Percentiles rank a stretch among this genome's conserved stretches.
Evolutionary conservation across 2,329 filamentous ascomycete species (phyloP).

Genomic region (Ciborinia camelliae): DNA sequence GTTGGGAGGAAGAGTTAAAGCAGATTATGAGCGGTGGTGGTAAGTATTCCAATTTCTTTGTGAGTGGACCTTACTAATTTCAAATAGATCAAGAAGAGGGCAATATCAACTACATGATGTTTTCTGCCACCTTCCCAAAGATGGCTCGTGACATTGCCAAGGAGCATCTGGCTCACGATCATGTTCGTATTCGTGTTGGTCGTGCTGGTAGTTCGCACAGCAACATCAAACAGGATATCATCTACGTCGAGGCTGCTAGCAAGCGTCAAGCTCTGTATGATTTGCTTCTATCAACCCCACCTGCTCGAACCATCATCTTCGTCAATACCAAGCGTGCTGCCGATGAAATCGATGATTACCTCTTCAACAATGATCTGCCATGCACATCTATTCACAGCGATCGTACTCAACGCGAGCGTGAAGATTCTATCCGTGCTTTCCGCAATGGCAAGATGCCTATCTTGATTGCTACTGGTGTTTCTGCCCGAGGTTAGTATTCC

Average conservation of each 20-base stretch:
- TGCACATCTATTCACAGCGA: slow-evolving; percentile 85
- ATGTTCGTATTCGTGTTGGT: slow-evolving; percentile 80
- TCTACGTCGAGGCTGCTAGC: slow-evolving; percentile 59
- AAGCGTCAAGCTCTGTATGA: slow-evolving; percentile 73
- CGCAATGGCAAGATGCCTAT: slow-evolving; percentile 71
- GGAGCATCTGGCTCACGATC: slow-evolving; percentile 68
- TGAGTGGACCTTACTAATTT: slow-evolving; percentile 23
- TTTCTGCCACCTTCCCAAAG: slow-evolving; percentile 92
- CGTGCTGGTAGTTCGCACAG: slow-evolving; percentile 77
- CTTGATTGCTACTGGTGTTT: slow-evolving; percentile 80
- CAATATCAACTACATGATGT: slow-evolving; percentile 71
- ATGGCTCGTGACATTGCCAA: slow-evolving; percentile 71
- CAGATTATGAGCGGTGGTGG: slow-evolving; percentile 78
- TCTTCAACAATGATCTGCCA: slow-evolving; percentile 77
- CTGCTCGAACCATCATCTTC: slow-evolving; percentile 82
- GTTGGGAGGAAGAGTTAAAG: slow-evolving; percentile 74
- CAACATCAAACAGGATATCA: slow-evolving; percentile 77
- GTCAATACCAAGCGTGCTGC: slow-evolving; percentile 76
- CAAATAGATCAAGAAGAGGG: slow-evolving; percentile 70
- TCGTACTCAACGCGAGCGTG: slow-evolving; percentile 84
- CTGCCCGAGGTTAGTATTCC: slow-evolving; percentile 62
- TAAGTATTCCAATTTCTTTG: slow-evolving; percentile 45
- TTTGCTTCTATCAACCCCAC: slow-evolving; percentile 65
- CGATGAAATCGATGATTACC: slow-evolving; percentile 81
- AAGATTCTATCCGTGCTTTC: slow-evolving; percentile 87